Conservation (phyloP, 1,139 yeast genomes). For the Nakaseomyces glabratus region DNA sequence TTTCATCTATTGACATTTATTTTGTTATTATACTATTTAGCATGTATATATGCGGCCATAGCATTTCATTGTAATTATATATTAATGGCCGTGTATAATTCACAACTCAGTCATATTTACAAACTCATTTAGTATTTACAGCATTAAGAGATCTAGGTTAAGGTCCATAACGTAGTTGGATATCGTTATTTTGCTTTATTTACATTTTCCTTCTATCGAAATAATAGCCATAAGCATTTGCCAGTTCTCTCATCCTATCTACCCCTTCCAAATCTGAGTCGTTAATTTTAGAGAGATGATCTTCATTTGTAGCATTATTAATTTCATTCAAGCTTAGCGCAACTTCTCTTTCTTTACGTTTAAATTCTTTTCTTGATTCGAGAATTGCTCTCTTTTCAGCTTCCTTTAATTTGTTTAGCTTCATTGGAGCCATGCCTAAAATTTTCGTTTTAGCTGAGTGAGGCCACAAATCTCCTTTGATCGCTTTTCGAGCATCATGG, state of each 20-base stretch:
- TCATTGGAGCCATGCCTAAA: constrained; percentile 26
- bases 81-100: too few relatives aligned
- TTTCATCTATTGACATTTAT: too few relatives aligned
- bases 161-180: neutral
- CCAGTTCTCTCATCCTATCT: constrained; percentile 2
- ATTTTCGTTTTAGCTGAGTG: constrained; percentile 61
- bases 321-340: constrained; percentile 1
- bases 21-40: too few relatives aligned
- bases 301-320: neutral
- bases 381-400: constrained; percentile 28
- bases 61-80: too few relatives aligned
- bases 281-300: too few relatives aligned
- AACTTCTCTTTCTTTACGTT: constrained; percentile 1
- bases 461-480: constrained; percentile 86
- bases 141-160: too few relatives aligned
- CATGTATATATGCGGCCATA: too few relatives aligned
- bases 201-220: constrained; percentile 1
- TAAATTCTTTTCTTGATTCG: constrained; percentile 15
- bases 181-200: neutral
- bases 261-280: neutral
- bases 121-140: too few relatives aligned
- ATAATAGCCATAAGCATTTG: constrained; percentile 5
- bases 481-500: constrained; percentile 83
- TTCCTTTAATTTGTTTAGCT: constrained; percentile 23
- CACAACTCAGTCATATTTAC: too few relatives aligned